phyloP scores from a whole-genome alignment of 2,329 filamentous ascomycete species.

The Pestalotiopsis sp. region DNA sequence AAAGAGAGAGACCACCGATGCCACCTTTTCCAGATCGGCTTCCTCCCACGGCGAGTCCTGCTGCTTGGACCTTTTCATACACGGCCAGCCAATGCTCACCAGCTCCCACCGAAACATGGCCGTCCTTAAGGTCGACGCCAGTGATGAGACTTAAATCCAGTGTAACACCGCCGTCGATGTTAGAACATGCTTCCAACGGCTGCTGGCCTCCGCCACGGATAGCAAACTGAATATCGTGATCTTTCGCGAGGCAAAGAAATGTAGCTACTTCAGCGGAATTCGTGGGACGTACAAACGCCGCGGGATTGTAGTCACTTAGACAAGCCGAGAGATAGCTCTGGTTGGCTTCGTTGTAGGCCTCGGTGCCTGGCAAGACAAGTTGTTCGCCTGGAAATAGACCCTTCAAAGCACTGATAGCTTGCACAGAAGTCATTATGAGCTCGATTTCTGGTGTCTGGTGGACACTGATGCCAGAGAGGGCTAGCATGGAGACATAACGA shows the following conservation, averaged over 20 bases:
- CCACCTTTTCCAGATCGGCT: background rate
- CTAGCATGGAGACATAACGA: too few relatives aligned
- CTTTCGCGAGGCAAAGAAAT: background rate
- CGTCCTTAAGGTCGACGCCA: background rate
- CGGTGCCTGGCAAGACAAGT: background rate
- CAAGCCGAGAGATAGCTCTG: background rate
- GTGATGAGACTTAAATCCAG: background rate
- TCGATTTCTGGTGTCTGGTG: too few relatives aligned
- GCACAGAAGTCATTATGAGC: background rate
- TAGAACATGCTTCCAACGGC: background rate
- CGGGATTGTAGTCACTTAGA: background rate
- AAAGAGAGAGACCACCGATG: background rate
- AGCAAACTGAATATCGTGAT: background rate
- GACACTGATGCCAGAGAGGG: too few relatives aligned
- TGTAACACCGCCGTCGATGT: background rate
- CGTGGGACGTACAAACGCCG: background rate
- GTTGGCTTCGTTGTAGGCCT: background rate
- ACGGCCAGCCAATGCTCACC: background rate
- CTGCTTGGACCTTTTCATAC: background rate
- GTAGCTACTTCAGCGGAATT: background rate
- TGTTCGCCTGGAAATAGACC: background rate
- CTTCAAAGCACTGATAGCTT: background rate
- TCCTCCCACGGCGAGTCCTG: background rate
- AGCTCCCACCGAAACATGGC: background rate
- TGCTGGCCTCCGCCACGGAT: background rate